phyloP scores from a whole-genome alignment of 768 basidiomycete genomes.

The Lyophyllum decastes region DNA sequence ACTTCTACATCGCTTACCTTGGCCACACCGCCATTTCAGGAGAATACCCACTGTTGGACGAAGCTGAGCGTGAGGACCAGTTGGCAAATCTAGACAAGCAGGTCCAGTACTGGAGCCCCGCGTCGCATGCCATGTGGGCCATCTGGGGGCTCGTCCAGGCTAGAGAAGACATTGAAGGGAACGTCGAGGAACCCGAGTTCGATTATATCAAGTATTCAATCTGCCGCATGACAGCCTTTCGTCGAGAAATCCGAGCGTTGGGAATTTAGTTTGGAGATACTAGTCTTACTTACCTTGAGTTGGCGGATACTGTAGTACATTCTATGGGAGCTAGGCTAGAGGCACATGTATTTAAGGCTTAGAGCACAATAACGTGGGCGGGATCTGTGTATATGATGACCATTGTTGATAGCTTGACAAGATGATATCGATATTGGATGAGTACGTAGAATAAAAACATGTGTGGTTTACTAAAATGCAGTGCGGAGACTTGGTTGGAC shows the following conservation, averaged over 20 bases:
- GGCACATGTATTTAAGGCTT: not conserved
- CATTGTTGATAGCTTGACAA: conserved; percentile 18
- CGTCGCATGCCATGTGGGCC: conserved; percentile 90
- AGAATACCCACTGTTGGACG: conserved; percentile 29
- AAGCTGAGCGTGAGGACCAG: conserved; percentile 41
- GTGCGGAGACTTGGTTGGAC: conserved; percentile 32
- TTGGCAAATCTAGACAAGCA: conserved; percentile 71
- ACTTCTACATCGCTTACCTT: conserved; percentile 88
- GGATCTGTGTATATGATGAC: not conserved
- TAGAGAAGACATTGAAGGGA: conserved; percentile 65
- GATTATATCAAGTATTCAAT: conserved; percentile 86
- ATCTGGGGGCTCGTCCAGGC: conserved; percentile 95
- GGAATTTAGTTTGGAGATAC: conserved; percentile 34
- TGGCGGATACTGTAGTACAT: too few relatives aligned
- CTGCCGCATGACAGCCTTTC: conserved; percentile 66
- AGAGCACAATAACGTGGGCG: not conserved
- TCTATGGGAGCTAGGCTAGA: too few relatives aligned
- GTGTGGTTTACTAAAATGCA: conserved; percentile 41
- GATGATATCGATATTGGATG: conserved; percentile 35
- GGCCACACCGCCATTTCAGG: conserved; percentile 42
- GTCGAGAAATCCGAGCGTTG: conserved; percentile 52
- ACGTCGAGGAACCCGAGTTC: conserved; percentile 71
- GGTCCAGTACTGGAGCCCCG: conserved; percentile 86
- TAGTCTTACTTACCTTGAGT: not conserved
- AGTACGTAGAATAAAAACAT: conserved; percentile 47